Conservation (phyloP, 192 early-diverging fungal species). For the Coemansia asiatica region DNA sequence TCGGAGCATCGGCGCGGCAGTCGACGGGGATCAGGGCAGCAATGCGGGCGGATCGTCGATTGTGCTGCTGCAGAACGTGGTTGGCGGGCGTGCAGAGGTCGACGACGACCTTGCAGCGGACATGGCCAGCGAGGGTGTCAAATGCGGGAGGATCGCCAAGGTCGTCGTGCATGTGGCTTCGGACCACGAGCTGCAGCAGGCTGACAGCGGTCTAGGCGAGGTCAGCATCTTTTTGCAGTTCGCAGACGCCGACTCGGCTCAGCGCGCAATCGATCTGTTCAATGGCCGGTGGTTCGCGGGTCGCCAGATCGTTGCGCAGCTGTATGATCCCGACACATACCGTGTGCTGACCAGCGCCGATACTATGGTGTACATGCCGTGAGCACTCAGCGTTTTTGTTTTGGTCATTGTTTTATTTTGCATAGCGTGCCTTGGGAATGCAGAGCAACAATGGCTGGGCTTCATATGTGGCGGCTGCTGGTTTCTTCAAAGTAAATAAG, state of each 20-base stretch:
- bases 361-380: constrained; percentile 52
- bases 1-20: constrained; percentile 24
- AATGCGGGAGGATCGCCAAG: constrained; percentile 71
- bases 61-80: constrained; percentile 70
- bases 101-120: constrained; percentile 83
- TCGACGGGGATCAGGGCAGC: not conserved
- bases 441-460: too few relatives aligned
- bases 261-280: constrained; percentile 61
- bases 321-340: constrained; percentile 61
- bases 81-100: constrained; percentile 67
- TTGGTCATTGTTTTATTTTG: not conserved
- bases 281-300: constrained; percentile 86
- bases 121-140: constrained; percentile 78
- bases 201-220: constrained; percentile 19
- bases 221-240: constrained; percentile 83
- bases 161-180: constrained; percentile 63
- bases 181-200: constrained; percentile 21
- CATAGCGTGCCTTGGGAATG: too few relatives aligned
- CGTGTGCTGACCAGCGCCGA: constrained; percentile 50
- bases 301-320: constrained; percentile 63
- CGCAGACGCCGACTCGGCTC: constrained; percentile 48
- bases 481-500: not conserved
- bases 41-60: constrained; percentile 30
- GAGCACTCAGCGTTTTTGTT: too few relatives aligned
- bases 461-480: not conserved